Conservation (phyloP, 2,329 filamentous ascomycete genomes). For the Arachnopeziza araneosa region DNA sequence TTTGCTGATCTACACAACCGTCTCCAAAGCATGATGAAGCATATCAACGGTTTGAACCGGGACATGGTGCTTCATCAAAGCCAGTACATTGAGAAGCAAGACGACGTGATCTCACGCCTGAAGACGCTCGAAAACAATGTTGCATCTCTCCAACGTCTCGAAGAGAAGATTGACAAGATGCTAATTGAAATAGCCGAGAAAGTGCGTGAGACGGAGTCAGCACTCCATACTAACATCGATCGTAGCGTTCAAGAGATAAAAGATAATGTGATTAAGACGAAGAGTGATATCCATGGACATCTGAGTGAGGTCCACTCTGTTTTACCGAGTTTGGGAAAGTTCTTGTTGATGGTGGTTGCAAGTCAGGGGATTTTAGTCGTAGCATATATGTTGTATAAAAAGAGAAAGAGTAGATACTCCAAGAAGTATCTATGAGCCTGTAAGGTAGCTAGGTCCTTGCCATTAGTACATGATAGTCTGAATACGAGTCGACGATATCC, state of each 20-base stretch:
- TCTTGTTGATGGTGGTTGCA: conserved; percentile 22
- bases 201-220: not conserved
- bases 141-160: conserved; percentile 39
- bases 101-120: conserved; percentile 13
- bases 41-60: conserved; percentile 57
- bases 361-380: conserved; percentile 24
- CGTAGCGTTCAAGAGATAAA: conserved; percentile 30
- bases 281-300: conserved; percentile 39
- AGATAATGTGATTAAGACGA: conserved; percentile 52
- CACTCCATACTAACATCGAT: not conserved
- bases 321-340: conserved; percentile 1
- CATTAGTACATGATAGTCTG: too few species aligned
- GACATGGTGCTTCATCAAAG: conserved; percentile 46
- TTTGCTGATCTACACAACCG: conserved; percentile 83
- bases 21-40: conserved; percentile 67
- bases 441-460: not conserved
- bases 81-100: conserved; percentile 44
- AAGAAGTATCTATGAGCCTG: conserved; percentile 30
- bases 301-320: conserved; percentile 14
- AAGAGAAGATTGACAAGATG: conserved; percentile 45
- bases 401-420: conserved; percentile 21
- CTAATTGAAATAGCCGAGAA: not conserved
- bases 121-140: conserved; percentile 25
- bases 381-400: conserved; percentile 29
- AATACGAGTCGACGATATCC: too few species aligned